Conservation (phyloP, 2,329 filamentous ascomycete species). For the Calonectria leucothoes region DNA sequence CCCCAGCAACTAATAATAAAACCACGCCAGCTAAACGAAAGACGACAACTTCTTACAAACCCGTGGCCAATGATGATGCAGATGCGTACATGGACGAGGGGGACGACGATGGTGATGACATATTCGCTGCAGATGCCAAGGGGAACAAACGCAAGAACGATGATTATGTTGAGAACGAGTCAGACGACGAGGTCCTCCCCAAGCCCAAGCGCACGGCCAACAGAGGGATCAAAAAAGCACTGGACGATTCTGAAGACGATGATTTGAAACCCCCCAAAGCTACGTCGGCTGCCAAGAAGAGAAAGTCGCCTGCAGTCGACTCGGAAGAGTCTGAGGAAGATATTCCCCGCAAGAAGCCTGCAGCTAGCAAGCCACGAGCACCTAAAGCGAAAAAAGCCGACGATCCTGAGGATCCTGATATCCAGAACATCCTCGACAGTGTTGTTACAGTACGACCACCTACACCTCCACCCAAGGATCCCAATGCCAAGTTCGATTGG, state of each 20-base stretch:
- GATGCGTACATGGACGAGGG: slow-evolving; percentile 74
- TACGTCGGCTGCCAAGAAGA: slow-evolving; percentile 59
- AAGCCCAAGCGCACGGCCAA: slow-evolving; percentile 69
- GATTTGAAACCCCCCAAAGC: slow-evolving; percentile 45
- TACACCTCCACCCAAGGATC: slow-evolving; percentile 80
- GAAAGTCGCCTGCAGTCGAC: slow-evolving; percentile 67
- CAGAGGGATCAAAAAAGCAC: slow-evolving; percentile 47
- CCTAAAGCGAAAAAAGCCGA: slow-evolving; percentile 73
- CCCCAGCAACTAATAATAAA: slow-evolving; percentile 44
- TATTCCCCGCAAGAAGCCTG: slow-evolving; percentile 69
- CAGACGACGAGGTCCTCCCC: slow-evolving; percentile 75
- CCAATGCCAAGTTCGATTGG: slow-evolving; percentile 84
- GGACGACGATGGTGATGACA: slow-evolving; percentile 80
- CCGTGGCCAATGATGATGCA: slow-evolving; percentile 61
- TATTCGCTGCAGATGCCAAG: slow-evolving; percentile 80
- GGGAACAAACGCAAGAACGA: slow-evolving; percentile 77
- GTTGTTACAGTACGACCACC: slow-evolving; percentile 87
- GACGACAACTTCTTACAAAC: slow-evolving; percentile 53
- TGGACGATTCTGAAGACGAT: slow-evolving; percentile 34
- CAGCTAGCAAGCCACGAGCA: slow-evolving; percentile 69
- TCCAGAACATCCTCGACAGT: slow-evolving; percentile 85
- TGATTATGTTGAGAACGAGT: slow-evolving; percentile 79
- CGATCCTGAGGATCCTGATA: slow-evolving; percentile 75
- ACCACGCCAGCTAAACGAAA: slow-evolving; percentile 54
- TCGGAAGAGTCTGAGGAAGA: slow-evolving; percentile 69